phyloP scores from a whole-genome alignment of 768 basidiomycete genomes.

The Rhodotorula toruloides region DNA sequence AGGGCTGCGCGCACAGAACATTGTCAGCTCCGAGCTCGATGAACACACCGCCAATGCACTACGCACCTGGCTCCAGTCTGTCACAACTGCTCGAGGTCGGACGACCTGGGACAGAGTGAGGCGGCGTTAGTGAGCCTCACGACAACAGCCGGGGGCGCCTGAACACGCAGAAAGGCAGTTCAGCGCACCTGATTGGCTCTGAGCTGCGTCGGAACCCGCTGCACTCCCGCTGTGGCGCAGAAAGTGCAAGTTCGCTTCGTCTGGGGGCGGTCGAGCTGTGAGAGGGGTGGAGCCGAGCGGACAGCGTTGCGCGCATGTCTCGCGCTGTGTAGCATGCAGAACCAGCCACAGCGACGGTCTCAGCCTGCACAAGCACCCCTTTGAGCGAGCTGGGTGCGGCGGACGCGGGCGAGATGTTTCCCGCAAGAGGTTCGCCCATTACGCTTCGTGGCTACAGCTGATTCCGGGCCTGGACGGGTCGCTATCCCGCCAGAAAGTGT shows the following conservation, averaged over 20 bases:
- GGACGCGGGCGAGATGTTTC: too few relatives aligned
- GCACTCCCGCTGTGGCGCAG: background rate
- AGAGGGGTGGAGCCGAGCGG: constrained; percentile 1
- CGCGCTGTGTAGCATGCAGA: constrained; percentile 14
- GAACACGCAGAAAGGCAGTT: too few relatives aligned
- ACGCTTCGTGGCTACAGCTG: too few relatives aligned
- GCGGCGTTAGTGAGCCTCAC: too few relatives aligned
- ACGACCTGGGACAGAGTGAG: background rate
- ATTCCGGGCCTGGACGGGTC: too few relatives aligned
- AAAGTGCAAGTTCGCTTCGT: background rate
- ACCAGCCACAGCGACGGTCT: too few relatives aligned
- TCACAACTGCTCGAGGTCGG: background rate
- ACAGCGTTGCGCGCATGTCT: constrained; percentile 11
- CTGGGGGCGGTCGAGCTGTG: background rate
- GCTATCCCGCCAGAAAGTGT: too few relatives aligned
- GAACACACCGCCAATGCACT: too few relatives aligned
- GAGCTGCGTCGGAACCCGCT: background rate
- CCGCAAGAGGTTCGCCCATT: too few relatives aligned
- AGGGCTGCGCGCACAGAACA: background rate
- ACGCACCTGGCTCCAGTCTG: constrained; percentile 28
- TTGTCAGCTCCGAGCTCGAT: background rate
- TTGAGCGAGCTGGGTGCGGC: background rate
- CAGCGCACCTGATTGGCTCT: background rate
- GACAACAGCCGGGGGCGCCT: too few relatives aligned
- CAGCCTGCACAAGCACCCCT: background rate